Conservation (phyloP, 768 basidiomycete genomes). For the Sarcomyxa edulis region DNA sequence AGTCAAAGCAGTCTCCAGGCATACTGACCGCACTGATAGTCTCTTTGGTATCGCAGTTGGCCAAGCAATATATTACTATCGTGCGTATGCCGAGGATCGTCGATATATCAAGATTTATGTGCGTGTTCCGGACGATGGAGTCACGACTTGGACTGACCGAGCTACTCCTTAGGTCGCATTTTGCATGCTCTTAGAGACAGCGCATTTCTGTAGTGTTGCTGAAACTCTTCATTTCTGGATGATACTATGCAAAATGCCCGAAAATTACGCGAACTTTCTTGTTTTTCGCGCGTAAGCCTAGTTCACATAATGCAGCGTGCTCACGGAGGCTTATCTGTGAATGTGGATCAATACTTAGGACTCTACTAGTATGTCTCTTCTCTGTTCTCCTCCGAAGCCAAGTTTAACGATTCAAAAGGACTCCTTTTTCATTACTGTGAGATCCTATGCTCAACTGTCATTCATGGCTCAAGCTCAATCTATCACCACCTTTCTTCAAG, state of each 20-base stretch:
- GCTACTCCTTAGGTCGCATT: no score
- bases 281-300: conserved; percentile 7
- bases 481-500: no score
- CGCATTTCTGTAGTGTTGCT: conserved; percentile 10
- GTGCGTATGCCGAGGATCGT: conserved; percentile 8
- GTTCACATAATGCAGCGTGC: no score
- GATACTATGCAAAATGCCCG: conserved; percentile 9
- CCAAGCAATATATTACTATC: conserved; percentile 10
- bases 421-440: no score
- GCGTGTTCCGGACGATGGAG: neutral
- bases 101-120: conserved; percentile 4
- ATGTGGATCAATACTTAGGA: no score
- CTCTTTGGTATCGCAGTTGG: conserved; percentile 10
- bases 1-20: neutral
- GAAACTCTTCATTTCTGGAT: conserved; percentile 11
- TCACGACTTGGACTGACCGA: neutral
- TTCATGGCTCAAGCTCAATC: no score
- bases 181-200: conserved; percentile 9
- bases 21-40: neutral
- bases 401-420: no score
- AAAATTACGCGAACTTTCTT: conserved; percentile 7
- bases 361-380: no score
- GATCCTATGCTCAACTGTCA: no score
- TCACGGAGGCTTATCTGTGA: no score
- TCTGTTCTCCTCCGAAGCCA: no score